A percentile compares a stretch with the other conserved stretches of the same genome.
These are phyloP conservation scores for Coccinonectria pachysandricola DNA, from an alignment of 2,329 filamentous ascomycete species.

Conservation along the genomic window DNA sequence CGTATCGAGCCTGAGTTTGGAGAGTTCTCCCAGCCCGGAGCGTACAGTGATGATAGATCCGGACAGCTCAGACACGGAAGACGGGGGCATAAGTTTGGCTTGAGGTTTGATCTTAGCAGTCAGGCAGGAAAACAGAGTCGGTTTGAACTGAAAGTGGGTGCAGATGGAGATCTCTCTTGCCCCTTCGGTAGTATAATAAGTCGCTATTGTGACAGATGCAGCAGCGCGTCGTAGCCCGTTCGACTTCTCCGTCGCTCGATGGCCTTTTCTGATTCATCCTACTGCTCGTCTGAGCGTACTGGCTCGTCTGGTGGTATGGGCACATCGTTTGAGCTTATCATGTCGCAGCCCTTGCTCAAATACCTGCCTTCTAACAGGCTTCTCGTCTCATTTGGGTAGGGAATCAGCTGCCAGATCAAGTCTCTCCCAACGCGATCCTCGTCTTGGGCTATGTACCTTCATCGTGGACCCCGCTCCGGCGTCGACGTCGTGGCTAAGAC, in stretches of 20 bases:
- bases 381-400: slow-evolving; percentile 13
- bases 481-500: slow-evolving; percentile 42
- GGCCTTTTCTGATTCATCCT: slow-evolving; percentile 31
- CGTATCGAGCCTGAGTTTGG: too few species aligned
- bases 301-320: slow-evolving; percentile 39
- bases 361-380: too few species aligned
- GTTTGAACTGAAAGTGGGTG: too few species aligned
- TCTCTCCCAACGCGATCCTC: slow-evolving; percentile 57
- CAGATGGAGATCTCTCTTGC: too few species aligned
- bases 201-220: slow-evolving; percentile 67
- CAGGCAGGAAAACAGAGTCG: too few species aligned
- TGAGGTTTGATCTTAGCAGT: too few species aligned
- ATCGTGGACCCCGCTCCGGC: slow-evolving; percentile 59
- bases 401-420: slow-evolving; percentile 32
- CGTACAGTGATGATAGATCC: too few species aligned
- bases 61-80: too few species aligned
- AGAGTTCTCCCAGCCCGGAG: too few species aligned
- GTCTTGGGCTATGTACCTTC: slow-evolving; percentile 58
- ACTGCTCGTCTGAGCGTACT: slow-evolving; percentile 35
- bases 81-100: too few species aligned
- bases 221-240: slow-evolving; percentile 54
- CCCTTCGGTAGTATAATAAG: too few species aligned
- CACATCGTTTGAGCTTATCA: slow-evolving; percentile 35
- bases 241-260: slow-evolving; percentile 29
- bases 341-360: slow-evolving; percentile 22